phyloP scores from a whole-genome alignment of 768 basidiomycete species.

The Suillus lakei region DNA sequence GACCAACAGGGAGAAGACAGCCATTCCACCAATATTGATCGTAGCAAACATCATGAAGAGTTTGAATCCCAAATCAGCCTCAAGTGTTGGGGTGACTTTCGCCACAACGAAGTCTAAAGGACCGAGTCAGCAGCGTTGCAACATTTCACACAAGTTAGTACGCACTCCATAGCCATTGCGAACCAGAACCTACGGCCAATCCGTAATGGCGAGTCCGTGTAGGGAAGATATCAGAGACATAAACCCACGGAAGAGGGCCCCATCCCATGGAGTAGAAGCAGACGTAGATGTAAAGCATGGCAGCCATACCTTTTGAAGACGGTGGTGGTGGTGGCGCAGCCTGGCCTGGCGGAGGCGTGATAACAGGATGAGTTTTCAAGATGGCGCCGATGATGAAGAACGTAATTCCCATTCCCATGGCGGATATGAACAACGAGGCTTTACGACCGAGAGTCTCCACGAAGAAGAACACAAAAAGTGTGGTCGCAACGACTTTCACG shows the following conservation, averaged over 20 bases:
- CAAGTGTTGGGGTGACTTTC: constrained; percentile 70
- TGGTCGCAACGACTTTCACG: constrained; percentile 70
- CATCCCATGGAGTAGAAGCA: constrained; percentile 90
- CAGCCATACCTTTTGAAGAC: constrained; percentile 79
- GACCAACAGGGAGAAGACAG: constrained; percentile 63
- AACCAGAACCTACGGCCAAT: constrained; percentile 70
- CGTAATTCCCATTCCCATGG: constrained; percentile 75
- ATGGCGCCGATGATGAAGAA: constrained; percentile 89
- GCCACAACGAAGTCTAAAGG: constrained; percentile 68
- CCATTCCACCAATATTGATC: constrained; percentile 76
- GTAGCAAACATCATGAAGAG: constrained; percentile 79
- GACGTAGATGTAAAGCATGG: constrained; percentile 85
- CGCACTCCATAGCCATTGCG: constrained; percentile 85
- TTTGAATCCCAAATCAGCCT: constrained; percentile 68
- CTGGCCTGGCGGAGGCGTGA: constrained; percentile 44
- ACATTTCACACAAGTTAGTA: constrained; percentile 11
- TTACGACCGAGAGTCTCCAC: constrained; percentile 75
- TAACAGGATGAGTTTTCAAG: constrained; percentile 72
- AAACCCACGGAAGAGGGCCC: constrained; percentile 73
- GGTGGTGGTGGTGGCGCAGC: constrained; percentile 49
- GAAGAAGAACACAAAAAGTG: constrained; percentile 67
- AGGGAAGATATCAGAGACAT: constrained; percentile 86
- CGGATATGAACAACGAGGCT: constrained; percentile 71
- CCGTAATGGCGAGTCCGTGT: constrained; percentile 85
- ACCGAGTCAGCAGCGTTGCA: background rate